Percentiles rank a stretch among this genome's conserved stretches.
Conservation (phyloP, 208 protist species). For the Vickermania spadyakhi region DNA sequence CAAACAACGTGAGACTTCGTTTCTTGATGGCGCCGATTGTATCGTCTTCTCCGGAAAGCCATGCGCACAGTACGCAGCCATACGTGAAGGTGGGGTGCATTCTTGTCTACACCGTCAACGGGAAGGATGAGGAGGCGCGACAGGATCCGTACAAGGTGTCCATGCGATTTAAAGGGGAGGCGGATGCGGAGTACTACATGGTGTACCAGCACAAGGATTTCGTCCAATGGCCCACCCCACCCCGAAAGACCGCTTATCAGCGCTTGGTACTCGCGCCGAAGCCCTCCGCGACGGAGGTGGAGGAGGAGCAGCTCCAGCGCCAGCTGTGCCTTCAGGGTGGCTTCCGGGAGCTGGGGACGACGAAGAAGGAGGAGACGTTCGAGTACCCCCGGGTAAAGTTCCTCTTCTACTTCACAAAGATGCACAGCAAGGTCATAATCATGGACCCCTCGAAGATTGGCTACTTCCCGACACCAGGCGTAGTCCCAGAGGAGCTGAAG, state of each 20-base stretch:
- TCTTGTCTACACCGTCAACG: neutral
- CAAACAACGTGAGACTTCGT: too few species aligned
- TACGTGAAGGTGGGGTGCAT: neutral
- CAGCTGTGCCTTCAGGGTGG: neutral
- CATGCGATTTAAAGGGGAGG: neutral
- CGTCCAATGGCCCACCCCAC: neutral
- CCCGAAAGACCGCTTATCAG: too few species aligned
- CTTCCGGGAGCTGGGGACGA: neutral
- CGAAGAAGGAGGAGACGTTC: neutral
- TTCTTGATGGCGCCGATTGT: too few species aligned
- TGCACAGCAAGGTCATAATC: neutral
- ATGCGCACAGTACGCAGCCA: too few species aligned
- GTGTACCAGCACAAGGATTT: neutral
- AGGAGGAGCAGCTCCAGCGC: neutral
- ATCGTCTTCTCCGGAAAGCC: too few species aligned
- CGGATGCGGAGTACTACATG: neutral
- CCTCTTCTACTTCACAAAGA: neutral
- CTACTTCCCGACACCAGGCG: neutral
- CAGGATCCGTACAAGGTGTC: neutral
- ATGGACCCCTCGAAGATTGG: neutral
- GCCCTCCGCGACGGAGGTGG: neutral
- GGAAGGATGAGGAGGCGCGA: neutral
- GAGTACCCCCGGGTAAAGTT: neutral
- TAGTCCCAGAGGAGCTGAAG: neutral
- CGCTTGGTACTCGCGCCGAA: too few species aligned